Base-by-base conservation (phyloP, 2,329 filamentous ascomycete species). In the Calonectria montana region DNA sequence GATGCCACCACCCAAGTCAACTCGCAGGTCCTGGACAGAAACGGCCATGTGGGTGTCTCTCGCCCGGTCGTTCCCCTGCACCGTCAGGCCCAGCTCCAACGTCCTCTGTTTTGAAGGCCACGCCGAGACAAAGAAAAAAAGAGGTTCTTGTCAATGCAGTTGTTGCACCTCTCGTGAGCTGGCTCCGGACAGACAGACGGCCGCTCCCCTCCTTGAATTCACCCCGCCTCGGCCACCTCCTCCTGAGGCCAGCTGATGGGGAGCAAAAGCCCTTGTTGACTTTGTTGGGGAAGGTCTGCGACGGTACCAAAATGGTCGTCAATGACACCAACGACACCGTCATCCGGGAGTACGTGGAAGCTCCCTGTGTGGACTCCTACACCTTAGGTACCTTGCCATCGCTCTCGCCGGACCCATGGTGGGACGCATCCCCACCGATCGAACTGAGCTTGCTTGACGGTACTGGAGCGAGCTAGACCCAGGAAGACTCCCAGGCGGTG, bases 401-500 rank as follows among this genome's bases (percentile, higher is more conserved):
- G 64, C 69, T 48, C 57, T 63, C 63, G 59, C 69, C 69, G 63
- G 65, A 39, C 65, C 53, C 55, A 43, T 37, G 65, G 55, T 57
- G 65, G 43, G 43, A 48, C 69, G 23, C 61, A 71, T 76, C 77
- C 66, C 76, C 76, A 79, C 77, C 74, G 73, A 79, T 73, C 70
- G 75, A 78, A 70, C 47, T 67, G 62, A 70, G 59, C 63, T 71
- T 65, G 65, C 63, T 61, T 62, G 47, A 50, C 31, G 66, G 57
- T 50, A 25, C 57, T 70, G 41, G 47, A 53, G 76, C 71, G 67
- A 71, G 65, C 67, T 70, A 64, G 65, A 64, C 64, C 71, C 63
- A 61, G 65, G 59, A 64, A 71, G 64, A 62, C 39, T 76, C 57
- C 67, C 64, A 69, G 70, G 64, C 72, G 65, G 71, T 72, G 71